Evolutionary conservation across 345 rosid genomes (phyloP).

Genomic region (Eutrema yunnanense): DNA sequence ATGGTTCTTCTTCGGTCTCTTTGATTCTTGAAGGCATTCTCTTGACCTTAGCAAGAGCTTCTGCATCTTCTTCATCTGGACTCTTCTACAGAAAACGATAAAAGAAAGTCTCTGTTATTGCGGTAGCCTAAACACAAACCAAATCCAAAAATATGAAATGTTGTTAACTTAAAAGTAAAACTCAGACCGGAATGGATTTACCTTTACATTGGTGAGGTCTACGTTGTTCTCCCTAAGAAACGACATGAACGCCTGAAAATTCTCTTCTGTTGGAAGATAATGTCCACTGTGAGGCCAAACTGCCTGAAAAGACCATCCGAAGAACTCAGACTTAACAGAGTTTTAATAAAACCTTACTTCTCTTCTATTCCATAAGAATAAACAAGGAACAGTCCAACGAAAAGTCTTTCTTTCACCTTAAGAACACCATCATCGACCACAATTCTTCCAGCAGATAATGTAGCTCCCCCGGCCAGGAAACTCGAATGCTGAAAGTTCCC

Average conservation of each 20-base stretch:
- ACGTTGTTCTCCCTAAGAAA: conserved; percentile 62
- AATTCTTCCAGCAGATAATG: conserved; percentile 82
- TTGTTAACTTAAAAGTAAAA: neutral
- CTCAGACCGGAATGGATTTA: conserved; percentile 30
- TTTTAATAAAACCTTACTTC: neutral
- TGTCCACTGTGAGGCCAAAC: conserved; percentile 98
- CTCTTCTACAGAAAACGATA: conserved; percentile 41
- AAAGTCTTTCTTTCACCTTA: conserved; percentile 38
- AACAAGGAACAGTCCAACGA: neutral
- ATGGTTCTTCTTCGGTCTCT: conserved; percentile 26
- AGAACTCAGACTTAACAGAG: conserved; percentile 17
- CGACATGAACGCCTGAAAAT: conserved; percentile 66
- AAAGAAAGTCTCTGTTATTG: neutral
- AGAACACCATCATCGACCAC: conserved; percentile 56
- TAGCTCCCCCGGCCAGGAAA: conserved; percentile 89
- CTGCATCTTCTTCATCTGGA: conserved; percentile 58
- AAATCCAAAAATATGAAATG: neutral
- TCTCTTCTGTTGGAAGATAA: conserved; percentile 94
- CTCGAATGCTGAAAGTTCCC: conserved; percentile 94
- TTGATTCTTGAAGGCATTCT: conserved; percentile 17
- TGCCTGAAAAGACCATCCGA: conserved; percentile 39
- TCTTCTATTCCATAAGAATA: conserved; percentile 1
- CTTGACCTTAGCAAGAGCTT: conserved; percentile 22
- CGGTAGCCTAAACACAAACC: neutral
- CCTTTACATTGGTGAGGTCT: conserved; percentile 56